Evolutionary conservation across 1,284 basidiomycete species (phyloP).

Genomic region (Cutaneotrichosporon spelunceum): DNA sequence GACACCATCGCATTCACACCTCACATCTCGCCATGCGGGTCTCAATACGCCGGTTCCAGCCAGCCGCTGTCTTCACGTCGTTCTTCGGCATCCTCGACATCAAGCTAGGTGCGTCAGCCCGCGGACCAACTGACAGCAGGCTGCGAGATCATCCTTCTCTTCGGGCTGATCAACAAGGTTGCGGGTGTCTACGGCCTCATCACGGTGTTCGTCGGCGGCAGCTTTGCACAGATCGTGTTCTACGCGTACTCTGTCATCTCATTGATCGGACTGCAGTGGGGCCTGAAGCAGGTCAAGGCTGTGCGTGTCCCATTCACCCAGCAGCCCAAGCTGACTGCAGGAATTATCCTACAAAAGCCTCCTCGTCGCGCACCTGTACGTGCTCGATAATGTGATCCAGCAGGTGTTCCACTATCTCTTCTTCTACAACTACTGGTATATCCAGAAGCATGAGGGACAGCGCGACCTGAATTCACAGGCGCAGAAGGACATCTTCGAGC

Average conservation of each 20-base stretch:
- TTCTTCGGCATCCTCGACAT: slow-evolving; percentile 81
- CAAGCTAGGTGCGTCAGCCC: slow-evolving; percentile 64
- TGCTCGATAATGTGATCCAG: slow-evolving; percentile 87
- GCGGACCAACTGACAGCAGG: slow-evolving; percentile 35
- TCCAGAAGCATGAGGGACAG: slow-evolving; percentile 83
- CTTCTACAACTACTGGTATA: slow-evolving; percentile 82
- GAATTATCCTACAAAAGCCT: slow-evolving; percentile 79
- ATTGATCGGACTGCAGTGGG: slow-evolving; percentile 80
- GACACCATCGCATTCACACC: neutral
- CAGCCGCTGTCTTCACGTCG: slow-evolving; percentile 60
- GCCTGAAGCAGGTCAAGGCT: slow-evolving; percentile 75
- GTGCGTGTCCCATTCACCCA: slow-evolving; percentile 56
- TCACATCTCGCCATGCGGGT: slow-evolving; percentile 31
- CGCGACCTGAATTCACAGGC: slow-evolving; percentile 75
- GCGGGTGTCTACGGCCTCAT: slow-evolving; percentile 95
- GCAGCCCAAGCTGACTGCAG: slow-evolving; percentile 53
- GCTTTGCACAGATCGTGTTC: slow-evolving; percentile 82
- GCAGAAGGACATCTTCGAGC: slow-evolving; percentile 71
- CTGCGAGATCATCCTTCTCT: slow-evolving; percentile 76
- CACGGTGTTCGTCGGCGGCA: slow-evolving; percentile 81
- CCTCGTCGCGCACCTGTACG: slow-evolving; percentile 88
- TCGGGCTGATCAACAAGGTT: slow-evolving; percentile 96
- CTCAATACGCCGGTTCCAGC: slow-evolving; percentile 32
- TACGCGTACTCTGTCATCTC: slow-evolving; percentile 89
- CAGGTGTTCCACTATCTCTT: slow-evolving; percentile 90